Percentiles rank a stretch among this genome's conserved stretches.
Conservation (phyloP, 371 early-diverging fungal species). For the Actinomortierella wolfii region DNA sequence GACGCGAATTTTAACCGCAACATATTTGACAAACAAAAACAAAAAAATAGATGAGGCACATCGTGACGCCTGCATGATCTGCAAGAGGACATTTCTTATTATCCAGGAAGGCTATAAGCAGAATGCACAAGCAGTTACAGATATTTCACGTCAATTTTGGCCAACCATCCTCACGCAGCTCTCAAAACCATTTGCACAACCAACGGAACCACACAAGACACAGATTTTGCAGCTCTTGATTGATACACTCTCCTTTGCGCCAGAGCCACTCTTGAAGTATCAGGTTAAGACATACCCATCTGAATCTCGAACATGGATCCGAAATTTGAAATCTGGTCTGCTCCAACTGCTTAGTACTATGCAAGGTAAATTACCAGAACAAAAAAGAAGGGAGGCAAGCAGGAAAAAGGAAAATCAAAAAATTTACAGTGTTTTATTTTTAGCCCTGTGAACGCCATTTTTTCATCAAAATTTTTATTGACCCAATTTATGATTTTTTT, state of each 20-base stretch:
- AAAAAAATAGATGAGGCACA: slow-evolving; percentile 16
- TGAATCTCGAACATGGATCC: slow-evolving; percentile 22
- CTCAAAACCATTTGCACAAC: slow-evolving; percentile 12
- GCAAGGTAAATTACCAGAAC: slow-evolving; percentile 18
- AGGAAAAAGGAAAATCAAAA: no score
- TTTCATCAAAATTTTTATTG: background rate
- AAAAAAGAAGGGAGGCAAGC: no score
- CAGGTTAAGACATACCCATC: slow-evolving; percentile 14
- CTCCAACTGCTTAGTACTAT: slow-evolving; percentile 38
- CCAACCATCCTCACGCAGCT: slow-evolving; percentile 26
- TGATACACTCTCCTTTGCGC: slow-evolving; percentile 17
- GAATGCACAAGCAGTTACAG: slow-evolving; percentile 18
- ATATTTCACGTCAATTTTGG: slow-evolving; percentile 27
- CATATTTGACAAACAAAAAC: no score
- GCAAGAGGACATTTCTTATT: slow-evolving; percentile 23
- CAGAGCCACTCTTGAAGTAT: slow-evolving; percentile 23
- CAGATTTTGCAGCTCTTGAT: slow-evolving; percentile 23
- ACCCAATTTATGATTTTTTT: background rate
- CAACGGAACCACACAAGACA: slow-evolving; percentile 26
- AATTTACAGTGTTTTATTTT: no score
- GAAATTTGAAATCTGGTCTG: slow-evolving; percentile 26
- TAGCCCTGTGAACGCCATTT: no score
- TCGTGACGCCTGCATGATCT: slow-evolving; percentile 18
- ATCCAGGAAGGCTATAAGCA: slow-evolving; percentile 40
- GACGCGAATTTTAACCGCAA: no score